phyloP scores from a whole-genome alignment of 257 asterid genomes.

The Striga asiatica region DNA sequence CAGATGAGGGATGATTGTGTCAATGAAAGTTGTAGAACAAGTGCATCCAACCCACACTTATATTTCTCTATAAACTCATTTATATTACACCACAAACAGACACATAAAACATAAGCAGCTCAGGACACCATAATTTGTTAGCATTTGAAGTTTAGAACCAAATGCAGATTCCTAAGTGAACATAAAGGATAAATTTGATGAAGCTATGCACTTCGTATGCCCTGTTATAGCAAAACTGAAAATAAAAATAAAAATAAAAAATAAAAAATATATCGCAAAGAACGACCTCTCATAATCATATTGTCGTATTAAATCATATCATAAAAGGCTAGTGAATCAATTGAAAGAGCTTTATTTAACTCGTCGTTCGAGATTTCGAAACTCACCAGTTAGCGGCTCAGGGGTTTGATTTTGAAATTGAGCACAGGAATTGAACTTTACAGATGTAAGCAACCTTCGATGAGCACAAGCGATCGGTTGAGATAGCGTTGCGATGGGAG shows the following conservation, averaged over 20 bases:
- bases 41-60: slow-evolving; percentile 5
- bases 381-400: not conserved
- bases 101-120: too few species aligned
- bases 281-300: too few species aligned
- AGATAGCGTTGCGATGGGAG: not conserved
- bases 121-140: too few species aligned
- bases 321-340: not conserved
- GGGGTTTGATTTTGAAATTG: not conserved
- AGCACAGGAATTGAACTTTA: not conserved
- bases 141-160: too few species aligned
- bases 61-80: too few species aligned
- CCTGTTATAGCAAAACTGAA: too few species aligned
- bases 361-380: not conserved
- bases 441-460: not conserved
- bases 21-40: not conserved
- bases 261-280: too few species aligned
- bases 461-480: not conserved
- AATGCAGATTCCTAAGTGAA: too few species aligned
- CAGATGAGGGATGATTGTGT: slow-evolving; percentile 4
- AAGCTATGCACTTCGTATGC: too few species aligned
- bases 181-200: too few species aligned
- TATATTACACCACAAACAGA: too few species aligned
- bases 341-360: not conserved
- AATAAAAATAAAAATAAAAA: too few species aligned
- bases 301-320: not conserved